A percentile compares a stretch with the other conserved stretches of the same genome.
Conservation (phyloP, 331 rosid species). For the Quercus lobata region DNA sequence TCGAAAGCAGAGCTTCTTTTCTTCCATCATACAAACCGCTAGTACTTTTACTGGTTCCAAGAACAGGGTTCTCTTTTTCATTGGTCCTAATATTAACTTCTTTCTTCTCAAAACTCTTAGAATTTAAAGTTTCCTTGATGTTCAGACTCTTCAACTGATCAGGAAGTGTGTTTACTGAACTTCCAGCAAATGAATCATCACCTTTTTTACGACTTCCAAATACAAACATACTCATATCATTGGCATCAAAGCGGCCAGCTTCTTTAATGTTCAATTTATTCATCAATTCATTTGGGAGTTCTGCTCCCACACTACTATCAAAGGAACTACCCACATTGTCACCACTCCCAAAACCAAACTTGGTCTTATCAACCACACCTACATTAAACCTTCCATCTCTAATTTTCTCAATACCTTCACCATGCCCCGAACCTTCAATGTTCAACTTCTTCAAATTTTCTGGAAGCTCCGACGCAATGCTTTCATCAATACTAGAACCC, state of each 20-base stretch:
- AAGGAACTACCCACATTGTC: constrained; percentile 32
- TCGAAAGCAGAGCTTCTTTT: constrained; percentile 30
- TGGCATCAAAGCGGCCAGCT: constrained; percentile 13
- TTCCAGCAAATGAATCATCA: constrained; percentile 15
- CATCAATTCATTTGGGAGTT: constrained; percentile 52
- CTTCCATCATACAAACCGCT: constrained; percentile 23
- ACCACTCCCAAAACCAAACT: constrained; percentile 16
- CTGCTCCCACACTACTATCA: constrained; percentile 26
- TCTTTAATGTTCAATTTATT: constrained; percentile 45
- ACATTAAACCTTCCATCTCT: constrained; percentile 10
- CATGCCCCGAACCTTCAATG: constrained; percentile 25
- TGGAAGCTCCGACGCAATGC: constrained; percentile 38
- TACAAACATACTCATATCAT: constrained; percentile 9
- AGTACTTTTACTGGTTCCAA: constrained; percentile 9
- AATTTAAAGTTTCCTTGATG: constrained; percentile 29
- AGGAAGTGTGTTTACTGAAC: constrained; percentile 30
- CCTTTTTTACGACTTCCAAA: constrained; percentile 10
- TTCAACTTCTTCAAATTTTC: constrained; percentile 46
- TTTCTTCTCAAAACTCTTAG: constrained; percentile 12
- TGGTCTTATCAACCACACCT: constrained; percentile 15
- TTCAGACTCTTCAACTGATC: constrained; percentile 54
- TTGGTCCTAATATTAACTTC: constrained; percentile 10
- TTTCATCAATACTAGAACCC: constrained; percentile 18
- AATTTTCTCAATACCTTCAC: constrained; percentile 11
- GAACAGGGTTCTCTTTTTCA: constrained; percentile 4